These are phyloP conservation scores for Pleurotus sapidus DNA, from an alignment of 768 basidiomycete species.

Conservation along the genomic window DNA sequence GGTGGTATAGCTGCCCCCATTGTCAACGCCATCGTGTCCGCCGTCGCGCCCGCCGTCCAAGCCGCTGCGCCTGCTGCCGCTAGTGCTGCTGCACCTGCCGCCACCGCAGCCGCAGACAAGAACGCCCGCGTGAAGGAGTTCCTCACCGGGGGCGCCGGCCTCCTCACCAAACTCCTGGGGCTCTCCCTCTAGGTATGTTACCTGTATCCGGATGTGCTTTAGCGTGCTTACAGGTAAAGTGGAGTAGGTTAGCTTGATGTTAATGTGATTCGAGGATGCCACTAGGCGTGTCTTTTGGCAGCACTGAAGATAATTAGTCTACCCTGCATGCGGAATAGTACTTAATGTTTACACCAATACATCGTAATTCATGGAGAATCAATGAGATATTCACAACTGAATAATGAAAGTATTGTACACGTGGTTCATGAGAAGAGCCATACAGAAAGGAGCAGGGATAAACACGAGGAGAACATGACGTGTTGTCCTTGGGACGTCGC, in stretches of 20 bases:
- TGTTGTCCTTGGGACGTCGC: too few species aligned
- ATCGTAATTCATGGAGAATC: conserved; percentile 1
- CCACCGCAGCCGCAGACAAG: not conserved
- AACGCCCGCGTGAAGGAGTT: conserved; percentile 3
- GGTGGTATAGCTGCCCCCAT: not conserved
- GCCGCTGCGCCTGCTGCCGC: not conserved
- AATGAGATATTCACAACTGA: too few species aligned
- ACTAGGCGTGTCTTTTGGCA: not conserved
- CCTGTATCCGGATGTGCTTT: too few species aligned
- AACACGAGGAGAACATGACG: too few species aligned
- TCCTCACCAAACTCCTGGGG: conserved; percentile 1
- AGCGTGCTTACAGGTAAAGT: too few species aligned
- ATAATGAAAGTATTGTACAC: too few species aligned
- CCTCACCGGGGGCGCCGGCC: conserved; percentile 1
- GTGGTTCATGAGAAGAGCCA: too few species aligned
- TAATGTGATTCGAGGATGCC: not conserved
- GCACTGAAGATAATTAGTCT: not conserved
- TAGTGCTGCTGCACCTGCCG: not conserved
- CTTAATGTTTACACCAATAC: conserved; percentile 4
- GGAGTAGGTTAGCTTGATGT: not conserved
- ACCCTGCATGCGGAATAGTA: conserved; percentile 6
- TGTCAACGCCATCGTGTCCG: not conserved
- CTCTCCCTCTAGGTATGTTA: not conserved
- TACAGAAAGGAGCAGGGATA: too few species aligned
- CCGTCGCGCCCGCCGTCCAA: not conserved